These are phyloP conservation scores for Ceratocystis smalleyi DNA, from an alignment of 2,329 filamentous ascomycete species.

Conservation along the genomic window DNA sequence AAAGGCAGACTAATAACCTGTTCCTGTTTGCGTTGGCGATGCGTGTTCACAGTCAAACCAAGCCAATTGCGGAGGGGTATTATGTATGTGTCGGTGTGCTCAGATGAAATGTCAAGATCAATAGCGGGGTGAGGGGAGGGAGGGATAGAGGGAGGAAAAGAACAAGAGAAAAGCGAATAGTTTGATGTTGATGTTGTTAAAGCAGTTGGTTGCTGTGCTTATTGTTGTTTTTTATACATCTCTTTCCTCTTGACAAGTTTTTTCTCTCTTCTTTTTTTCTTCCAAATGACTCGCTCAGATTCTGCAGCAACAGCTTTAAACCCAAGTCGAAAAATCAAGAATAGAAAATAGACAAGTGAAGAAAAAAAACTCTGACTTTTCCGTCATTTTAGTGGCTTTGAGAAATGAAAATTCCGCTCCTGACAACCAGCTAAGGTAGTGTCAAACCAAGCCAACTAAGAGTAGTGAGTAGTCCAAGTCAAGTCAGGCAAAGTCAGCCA, in stretches of 20 bases:
- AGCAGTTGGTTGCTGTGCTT: neutral
- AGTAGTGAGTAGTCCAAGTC: too few relatives aligned
- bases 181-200: neutral
- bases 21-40: neutral
- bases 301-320: neutral
- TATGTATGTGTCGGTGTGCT: neutral
- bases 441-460: too few relatives aligned
- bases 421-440: neutral
- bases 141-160: neutral
- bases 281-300: neutral
- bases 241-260: neutral
- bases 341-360: neutral
- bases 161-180: neutral
- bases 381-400: neutral
- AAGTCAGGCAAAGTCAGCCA: too few relatives aligned
- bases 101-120: constrained; percentile 1
- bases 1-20: neutral
- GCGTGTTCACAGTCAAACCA: neutral
- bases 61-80: neutral
- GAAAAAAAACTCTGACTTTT: neutral
- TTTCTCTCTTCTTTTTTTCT: neutral
- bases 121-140: neutral
- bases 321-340: neutral
- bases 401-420: neutral
- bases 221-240: neutral